Conservation (phyloP, 1,139 yeast species). For the Kodamaea sp. region DNA sequence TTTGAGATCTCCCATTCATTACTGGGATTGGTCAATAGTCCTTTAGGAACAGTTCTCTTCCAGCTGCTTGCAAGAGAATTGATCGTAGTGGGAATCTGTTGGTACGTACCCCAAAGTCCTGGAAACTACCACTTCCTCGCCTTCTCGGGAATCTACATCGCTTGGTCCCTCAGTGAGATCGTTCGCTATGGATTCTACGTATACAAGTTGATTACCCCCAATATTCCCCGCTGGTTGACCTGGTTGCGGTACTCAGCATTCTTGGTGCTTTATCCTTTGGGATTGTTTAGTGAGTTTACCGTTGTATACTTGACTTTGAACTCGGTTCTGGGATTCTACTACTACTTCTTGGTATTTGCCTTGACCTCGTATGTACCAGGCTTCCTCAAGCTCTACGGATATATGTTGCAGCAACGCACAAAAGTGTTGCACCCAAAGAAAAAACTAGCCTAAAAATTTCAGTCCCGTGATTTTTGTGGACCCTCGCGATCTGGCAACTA, state of each 20-base stretch:
- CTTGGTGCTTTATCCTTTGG: slow-evolving; percentile 36
- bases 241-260: slow-evolving; percentile 40
- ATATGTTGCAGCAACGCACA: slow-evolving; percentile 35
- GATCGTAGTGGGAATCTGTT: slow-evolving; percentile 35
- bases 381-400: slow-evolving; percentile 29
- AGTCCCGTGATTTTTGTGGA: too few species aligned
- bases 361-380: slow-evolving; percentile 37
- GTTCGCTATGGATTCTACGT: slow-evolving; percentile 33
- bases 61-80: slow-evolving; percentile 37
- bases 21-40: slow-evolving; percentile 32
- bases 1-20: slow-evolving; percentile 30
- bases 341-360: slow-evolving; percentile 30
- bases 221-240: slow-evolving; percentile 22
- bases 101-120: slow-evolving; percentile 30
- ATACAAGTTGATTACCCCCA: slow-evolving; percentile 15
- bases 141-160: slow-evolving; percentile 28
- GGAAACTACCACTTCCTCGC: slow-evolving; percentile 30
- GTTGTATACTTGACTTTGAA: slow-evolving; percentile 31
- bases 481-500: too few species aligned
- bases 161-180: slow-evolving; percentile 40
- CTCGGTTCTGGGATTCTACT: slow-evolving; percentile 15
- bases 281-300: slow-evolving; percentile 31
- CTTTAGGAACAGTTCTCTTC: slow-evolving; percentile 28
- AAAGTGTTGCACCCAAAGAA: slow-evolving; percentile 25
- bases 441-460: too few species aligned